Percentiles rank a stretch among this genome's conserved stretches.
Conservation (phyloP, 225 moss, liverwort and hornwort species). For the Straminergon stramineum region DNA sequence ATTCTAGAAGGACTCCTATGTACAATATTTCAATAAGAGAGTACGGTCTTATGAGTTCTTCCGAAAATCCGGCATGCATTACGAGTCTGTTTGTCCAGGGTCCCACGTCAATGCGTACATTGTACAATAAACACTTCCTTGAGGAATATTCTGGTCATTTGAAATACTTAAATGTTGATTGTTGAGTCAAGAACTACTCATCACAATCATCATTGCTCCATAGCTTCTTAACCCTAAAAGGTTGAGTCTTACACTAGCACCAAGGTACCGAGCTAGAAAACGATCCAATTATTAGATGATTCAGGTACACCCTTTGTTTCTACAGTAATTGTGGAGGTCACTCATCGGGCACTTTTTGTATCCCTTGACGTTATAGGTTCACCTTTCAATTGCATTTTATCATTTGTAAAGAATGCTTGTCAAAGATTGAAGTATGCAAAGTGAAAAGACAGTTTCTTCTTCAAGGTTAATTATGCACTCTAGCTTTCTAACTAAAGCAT, state of each 20-base stretch:
- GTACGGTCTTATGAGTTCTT: not conserved
- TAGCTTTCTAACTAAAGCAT: not conserved
- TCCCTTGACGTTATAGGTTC: accelerated
- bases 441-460: not conserved
- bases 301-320: not conserved
- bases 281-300: not conserved
- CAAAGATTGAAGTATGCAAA: not conserved
- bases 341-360: not conserved
- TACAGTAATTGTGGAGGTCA: not conserved
- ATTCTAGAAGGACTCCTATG: not conserved
- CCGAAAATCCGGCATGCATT: not conserved
- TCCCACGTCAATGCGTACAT: not conserved
- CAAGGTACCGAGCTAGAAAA: not conserved
- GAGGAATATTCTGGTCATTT: not conserved
- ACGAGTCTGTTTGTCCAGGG: not conserved
- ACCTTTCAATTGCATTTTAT: not conserved
- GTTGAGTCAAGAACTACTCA: not conserved
- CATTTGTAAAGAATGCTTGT: not conserved
- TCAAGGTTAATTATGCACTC: not conserved
- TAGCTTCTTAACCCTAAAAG: not conserved
- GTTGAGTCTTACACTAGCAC: not conserved
- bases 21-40: not conserved
- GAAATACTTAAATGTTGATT: not conserved
- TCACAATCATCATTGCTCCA: not conserved
- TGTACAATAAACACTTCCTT: not conserved